phyloP scores from a whole-genome alignment of 1,284 basidiomycete genomes.

The Earliella scabrosa region DNA sequence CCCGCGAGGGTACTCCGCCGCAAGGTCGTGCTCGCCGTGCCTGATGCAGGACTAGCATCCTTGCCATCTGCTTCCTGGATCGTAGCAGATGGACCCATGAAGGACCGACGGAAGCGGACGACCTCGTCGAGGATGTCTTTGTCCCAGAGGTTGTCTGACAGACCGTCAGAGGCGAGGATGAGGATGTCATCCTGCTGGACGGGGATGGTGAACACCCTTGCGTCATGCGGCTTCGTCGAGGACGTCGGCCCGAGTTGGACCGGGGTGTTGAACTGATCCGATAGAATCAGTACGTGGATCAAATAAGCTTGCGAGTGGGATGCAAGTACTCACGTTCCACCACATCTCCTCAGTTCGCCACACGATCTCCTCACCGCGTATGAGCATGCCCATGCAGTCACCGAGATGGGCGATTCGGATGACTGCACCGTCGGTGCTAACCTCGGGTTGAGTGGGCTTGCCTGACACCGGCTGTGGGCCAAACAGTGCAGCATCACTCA shows the following conservation, averaged over 20 bases:
- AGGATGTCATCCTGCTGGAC: constrained; percentile 89
- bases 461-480: constrained; percentile 20
- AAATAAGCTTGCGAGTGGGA: constrained; percentile 7
- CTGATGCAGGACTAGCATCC: neutral
- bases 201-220: constrained; percentile 81
- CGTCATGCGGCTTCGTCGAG: constrained; percentile 72
- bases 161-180: constrained; percentile 88
- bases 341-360: constrained; percentile 96
- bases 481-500: constrained; percentile 22
- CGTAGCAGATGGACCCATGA: constrained; percentile 27
- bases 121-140: constrained; percentile 94
- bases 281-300: neutral
- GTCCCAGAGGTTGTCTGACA: constrained; percentile 96
- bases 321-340: constrained; percentile 62
- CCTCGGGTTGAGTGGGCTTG: constrained; percentile 16
- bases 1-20: constrained; percentile 61
- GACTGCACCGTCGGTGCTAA: constrained; percentile 40
- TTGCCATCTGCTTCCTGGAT: neutral
- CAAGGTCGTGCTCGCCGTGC: constrained; percentile 36
- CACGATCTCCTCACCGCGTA: constrained; percentile 77
- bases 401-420: constrained; percentile 91
- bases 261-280: constrained; percentile 86
- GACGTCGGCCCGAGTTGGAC: constrained; percentile 79
- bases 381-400: constrained; percentile 89
- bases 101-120: constrained; percentile 60